phyloP scores from a whole-genome alignment of 2,329 filamentous ascomycete species.

The Myriangium duriaei region DNA sequence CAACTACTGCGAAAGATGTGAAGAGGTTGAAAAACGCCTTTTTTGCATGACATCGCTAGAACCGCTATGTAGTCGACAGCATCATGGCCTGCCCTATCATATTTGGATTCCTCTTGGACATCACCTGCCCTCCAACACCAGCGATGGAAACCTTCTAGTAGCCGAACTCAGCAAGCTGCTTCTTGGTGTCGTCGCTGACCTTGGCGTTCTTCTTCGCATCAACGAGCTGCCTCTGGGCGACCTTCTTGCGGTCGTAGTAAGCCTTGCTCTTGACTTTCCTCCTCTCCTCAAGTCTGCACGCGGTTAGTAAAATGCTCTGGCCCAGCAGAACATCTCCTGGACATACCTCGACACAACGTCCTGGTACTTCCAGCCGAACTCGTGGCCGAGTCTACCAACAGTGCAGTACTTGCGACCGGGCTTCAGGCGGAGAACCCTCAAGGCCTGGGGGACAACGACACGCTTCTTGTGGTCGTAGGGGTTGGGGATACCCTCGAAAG shows the following conservation, averaged over 20 bases:
- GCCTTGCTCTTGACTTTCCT: constrained; percentile 98
- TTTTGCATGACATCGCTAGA: not conserved
- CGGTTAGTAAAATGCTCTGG: constrained; percentile 7
- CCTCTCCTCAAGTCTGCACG: constrained; percentile 83
- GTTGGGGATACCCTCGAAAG: constrained; percentile 97
- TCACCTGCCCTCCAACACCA: not conserved
- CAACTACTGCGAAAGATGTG: no score
- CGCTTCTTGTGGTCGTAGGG: constrained; percentile 99
- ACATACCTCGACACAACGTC: constrained; percentile 95
- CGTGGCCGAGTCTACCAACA: constrained; percentile 91
- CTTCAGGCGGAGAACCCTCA: constrained; percentile 92
- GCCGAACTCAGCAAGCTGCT: constrained; percentile 79
- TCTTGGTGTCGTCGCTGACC: constrained; percentile 74
- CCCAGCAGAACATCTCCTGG: not conserved
- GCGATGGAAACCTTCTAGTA: constrained; percentile 51
- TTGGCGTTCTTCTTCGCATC: constrained; percentile 88
- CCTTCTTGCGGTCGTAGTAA: constrained; percentile 99
- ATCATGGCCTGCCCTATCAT: not conserved
- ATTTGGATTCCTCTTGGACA: not conserved
- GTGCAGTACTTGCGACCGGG: constrained; percentile 99
- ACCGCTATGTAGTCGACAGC: constrained; percentile 1
- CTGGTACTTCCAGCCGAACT: constrained; percentile 99
- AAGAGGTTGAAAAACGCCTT: no score
- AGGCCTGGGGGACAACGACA: constrained; percentile 96
- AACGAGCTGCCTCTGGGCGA: constrained; percentile 74